These are phyloP conservation scores for Juncus inflexus DNA, from an alignment of 176 grass and related monocot genomes.

Conservation along the genomic window DNA sequence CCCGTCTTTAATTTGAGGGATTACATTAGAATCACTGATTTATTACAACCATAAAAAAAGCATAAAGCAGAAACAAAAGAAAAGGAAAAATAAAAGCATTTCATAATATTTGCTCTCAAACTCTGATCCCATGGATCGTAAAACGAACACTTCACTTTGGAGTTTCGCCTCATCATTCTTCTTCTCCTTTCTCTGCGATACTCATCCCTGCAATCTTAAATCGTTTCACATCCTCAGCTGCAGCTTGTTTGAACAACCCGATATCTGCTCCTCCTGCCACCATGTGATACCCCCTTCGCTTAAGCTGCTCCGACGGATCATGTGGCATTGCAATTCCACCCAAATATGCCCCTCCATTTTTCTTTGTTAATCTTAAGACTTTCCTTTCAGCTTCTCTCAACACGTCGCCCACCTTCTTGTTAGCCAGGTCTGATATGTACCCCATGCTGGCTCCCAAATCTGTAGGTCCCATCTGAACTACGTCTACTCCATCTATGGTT, in stretches of 20 bases:
- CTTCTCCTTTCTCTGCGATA: slow-evolving; percentile 49
- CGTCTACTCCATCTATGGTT: slow-evolving; percentile 62
- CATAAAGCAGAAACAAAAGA: too few relatives aligned
- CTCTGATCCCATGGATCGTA: too few relatives aligned
- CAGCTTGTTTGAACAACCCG: slow-evolving; percentile 48
- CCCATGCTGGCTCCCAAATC: slow-evolving; percentile 84
- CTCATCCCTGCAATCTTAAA: slow-evolving; percentile 48
- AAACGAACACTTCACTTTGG: too few relatives aligned
- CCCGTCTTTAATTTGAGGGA: too few relatives aligned
- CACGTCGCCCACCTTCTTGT: slow-evolving; percentile 54
- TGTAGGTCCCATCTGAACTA: slow-evolving; percentile 67
- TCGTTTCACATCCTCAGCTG: slow-evolving; percentile 44
- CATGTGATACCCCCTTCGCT: slow-evolving; percentile 76
- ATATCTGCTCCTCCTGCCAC: slow-evolving; percentile 60
- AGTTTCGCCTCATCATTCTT: too few relatives aligned
- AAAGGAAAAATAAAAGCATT: too few relatives aligned
- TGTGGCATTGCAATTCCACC: slow-evolving; percentile 67
- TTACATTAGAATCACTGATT: too few relatives aligned
- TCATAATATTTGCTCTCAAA: too few relatives aligned
- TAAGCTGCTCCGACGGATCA: slow-evolving; percentile 66
- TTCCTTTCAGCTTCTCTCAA: slow-evolving; percentile 62
- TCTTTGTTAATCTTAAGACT: slow-evolving; percentile 47
- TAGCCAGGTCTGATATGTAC: slow-evolving; percentile 67
- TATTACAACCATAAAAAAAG: too few relatives aligned
- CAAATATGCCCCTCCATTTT: slow-evolving; percentile 42